A percentile compares a stretch with the other conserved stretches of the same genome.
phyloP scores from a whole-genome alignment of 768 basidiomycete genomes.

The Tulasnella sp. region DNA sequence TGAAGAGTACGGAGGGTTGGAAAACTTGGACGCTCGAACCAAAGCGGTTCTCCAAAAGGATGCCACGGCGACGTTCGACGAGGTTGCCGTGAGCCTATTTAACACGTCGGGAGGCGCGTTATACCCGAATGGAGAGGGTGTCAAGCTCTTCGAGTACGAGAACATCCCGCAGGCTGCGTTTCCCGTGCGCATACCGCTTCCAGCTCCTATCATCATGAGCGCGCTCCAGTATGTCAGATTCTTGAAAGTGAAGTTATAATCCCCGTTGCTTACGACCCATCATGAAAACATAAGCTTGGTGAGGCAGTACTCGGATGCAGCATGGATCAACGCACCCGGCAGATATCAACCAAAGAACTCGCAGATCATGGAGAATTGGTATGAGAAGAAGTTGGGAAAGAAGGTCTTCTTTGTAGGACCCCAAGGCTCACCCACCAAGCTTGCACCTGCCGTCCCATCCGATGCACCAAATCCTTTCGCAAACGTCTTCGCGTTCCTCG shows the following conservation, averaged over 20 bases:
- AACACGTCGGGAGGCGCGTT: background rate
- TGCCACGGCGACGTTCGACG: too few species aligned
- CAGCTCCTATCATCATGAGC: background rate
- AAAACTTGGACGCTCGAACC: background rate
- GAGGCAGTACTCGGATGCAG: background rate
- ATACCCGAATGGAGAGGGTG: background rate
- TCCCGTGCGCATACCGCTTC: background rate
- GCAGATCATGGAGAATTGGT: background rate
- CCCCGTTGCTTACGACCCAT: too few species aligned
- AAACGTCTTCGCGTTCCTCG: background rate
- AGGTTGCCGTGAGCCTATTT: too few species aligned
- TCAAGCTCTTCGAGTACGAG: conserved; percentile 2
- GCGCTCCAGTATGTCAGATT: background rate
- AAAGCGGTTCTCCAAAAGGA: background rate
- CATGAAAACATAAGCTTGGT: too few species aligned
- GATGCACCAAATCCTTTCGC: background rate
- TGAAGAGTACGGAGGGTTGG: background rate
- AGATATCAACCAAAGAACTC: background rate
- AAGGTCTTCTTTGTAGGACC: conserved; percentile 4
- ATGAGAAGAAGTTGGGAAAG: background rate
- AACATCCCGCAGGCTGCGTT: background rate
- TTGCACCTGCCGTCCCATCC: background rate
- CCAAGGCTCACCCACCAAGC: background rate
- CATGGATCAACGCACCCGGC: background rate
- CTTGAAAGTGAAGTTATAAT: too few species aligned